Percentiles rank a stretch among this genome's conserved stretches.
phyloP scores from a whole-genome alignment of 257 asterid genomes.

The Penstemon barbatus region DNA sequence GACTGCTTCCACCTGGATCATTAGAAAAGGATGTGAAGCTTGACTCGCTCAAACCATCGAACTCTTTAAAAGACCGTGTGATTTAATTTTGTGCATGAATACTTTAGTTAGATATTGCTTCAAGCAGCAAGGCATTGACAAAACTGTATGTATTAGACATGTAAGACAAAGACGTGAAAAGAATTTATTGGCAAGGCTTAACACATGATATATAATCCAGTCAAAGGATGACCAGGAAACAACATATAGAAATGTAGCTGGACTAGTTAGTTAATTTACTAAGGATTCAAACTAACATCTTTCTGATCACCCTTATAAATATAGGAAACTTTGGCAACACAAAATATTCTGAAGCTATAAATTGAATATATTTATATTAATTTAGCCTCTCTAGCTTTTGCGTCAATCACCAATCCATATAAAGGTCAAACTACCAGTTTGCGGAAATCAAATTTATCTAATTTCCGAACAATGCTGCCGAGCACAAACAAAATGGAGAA shows the following conservation, averaged over 20 bases:
- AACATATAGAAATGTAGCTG: neutral
- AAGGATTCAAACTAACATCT: neutral
- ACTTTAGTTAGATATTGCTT: conserved; percentile 4
- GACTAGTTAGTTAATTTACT: conserved; percentile 3
- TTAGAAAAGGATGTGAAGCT: conserved; percentile 27
- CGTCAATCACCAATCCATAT: neutral
- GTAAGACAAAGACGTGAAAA: conserved; percentile 5
- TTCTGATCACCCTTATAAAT: conserved; percentile 3
- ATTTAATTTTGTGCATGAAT: neutral
- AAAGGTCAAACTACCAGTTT: neutral
- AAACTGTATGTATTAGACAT: neutral
- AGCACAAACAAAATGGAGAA: neutral
- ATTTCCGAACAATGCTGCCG: neutral
- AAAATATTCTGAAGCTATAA: neutral
- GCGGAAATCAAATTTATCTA: conserved; percentile 4
- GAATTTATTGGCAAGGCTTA: neutral
- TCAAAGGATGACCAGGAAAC: neutral
- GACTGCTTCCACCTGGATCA: conserved; percentile 89
- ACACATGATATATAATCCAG: neutral
- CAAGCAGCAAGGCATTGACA: conserved; percentile 8
- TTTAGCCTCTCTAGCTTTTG: neutral
- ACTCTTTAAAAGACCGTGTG: conserved; percentile 18
- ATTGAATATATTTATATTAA: neutral
- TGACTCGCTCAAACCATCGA: conserved; percentile 25
- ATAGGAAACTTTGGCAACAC: conserved; percentile 1